These are phyloP conservation scores for Tylopilus sp. DNA, from an alignment of 768 basidiomycete species.

Conservation along the genomic window DNA sequence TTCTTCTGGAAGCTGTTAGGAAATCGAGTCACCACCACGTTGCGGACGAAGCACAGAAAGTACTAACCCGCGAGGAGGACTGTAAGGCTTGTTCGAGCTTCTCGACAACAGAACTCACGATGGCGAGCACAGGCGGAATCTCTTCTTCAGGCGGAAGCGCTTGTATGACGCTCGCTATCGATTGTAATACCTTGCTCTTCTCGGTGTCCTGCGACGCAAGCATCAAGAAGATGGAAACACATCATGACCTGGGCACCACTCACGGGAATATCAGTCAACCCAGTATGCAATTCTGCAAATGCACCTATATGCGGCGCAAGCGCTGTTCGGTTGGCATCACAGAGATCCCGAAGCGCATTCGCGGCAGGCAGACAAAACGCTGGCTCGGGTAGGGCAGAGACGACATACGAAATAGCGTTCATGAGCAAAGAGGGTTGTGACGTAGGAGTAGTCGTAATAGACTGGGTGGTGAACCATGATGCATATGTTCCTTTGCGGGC, in stretches of 20 bases:
- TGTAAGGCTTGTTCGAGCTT: constrained; percentile 63
- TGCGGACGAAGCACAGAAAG: background rate
- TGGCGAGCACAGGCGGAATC: constrained; percentile 74
- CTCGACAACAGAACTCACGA: constrained; percentile 71
- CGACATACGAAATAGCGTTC: constrained; percentile 65
- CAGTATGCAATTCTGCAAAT: constrained; percentile 81
- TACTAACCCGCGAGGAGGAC: constrained; percentile 49
- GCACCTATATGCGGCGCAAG: constrained; percentile 81
- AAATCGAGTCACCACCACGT: background rate
- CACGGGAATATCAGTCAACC: constrained; percentile 71
- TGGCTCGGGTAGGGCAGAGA: constrained; percentile 64
- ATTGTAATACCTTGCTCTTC: constrained; percentile 86
- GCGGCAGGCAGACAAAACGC: constrained; percentile 69
- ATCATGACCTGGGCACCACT: constrained; percentile 19
- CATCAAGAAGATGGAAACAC: background rate
- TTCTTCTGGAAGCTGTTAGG: constrained; percentile 63
- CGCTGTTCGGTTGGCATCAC: constrained; percentile 84
- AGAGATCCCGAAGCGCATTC: constrained; percentile 78
- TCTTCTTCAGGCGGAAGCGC: constrained; percentile 78
- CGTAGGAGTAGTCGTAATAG: constrained; percentile 25
- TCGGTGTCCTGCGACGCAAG: constrained; percentile 62
- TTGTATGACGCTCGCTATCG: constrained; percentile 90
- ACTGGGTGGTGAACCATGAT: constrained; percentile 70
- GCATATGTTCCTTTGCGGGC: constrained; percentile 58
- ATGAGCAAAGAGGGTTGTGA: constrained; percentile 50